These are phyloP conservation scores for Solanum gandarillasii DNA, from an alignment of 257 asterid genomes.

Conservation along the genomic window DNA sequence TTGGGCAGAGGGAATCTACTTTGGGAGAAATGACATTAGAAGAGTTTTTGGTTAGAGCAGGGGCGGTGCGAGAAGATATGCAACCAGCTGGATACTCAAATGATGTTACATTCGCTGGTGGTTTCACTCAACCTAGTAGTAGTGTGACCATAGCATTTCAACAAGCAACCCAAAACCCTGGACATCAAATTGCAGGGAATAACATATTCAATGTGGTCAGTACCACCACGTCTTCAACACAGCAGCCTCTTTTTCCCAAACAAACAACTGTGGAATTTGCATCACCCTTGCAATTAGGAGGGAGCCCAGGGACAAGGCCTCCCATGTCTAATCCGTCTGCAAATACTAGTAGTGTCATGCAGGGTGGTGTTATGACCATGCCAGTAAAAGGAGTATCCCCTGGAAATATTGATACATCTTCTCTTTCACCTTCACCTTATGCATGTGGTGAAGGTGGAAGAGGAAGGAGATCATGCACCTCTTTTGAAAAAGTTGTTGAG, in stretches of 20 bases:
- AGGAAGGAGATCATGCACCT: slow-evolving; percentile 27
- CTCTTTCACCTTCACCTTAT: slow-evolving; percentile 61
- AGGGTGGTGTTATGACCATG: slow-evolving; percentile 31
- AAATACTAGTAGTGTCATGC: slow-evolving; percentile 14
- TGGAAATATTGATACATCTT: slow-evolving; percentile 43
- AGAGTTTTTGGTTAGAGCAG: slow-evolving; percentile 66
- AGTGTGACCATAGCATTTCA: slow-evolving; percentile 37
- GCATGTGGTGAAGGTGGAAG: slow-evolving; percentile 40
- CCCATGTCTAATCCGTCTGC: slow-evolving; percentile 17
- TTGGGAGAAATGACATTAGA: slow-evolving; percentile 79
- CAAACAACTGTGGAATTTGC: slow-evolving; percentile 5
- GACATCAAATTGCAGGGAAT: slow-evolving; percentile 1
- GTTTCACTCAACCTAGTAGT: slow-evolving; percentile 18
- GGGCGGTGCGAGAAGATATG: slow-evolving; percentile 66
- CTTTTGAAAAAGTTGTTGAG: slow-evolving; percentile 41
- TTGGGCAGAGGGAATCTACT: slow-evolving; percentile 56
- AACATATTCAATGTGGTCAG: not conserved
- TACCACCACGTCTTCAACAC: not conserved
- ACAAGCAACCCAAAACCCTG: slow-evolving; percentile 25
- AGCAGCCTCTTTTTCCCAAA: slow-evolving; percentile 1
- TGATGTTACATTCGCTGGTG: slow-evolving; percentile 22
- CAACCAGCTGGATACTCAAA: slow-evolving; percentile 30
- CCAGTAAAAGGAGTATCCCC: slow-evolving; percentile 32
- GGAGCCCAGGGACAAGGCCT: not conserved
- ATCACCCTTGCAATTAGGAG: slow-evolving; percentile 2